These are phyloP conservation scores for Aspergillus sclerotioniger DNA, from an alignment of 495 filamentous ascomycete genomes.

Conservation along the genomic window DNA sequence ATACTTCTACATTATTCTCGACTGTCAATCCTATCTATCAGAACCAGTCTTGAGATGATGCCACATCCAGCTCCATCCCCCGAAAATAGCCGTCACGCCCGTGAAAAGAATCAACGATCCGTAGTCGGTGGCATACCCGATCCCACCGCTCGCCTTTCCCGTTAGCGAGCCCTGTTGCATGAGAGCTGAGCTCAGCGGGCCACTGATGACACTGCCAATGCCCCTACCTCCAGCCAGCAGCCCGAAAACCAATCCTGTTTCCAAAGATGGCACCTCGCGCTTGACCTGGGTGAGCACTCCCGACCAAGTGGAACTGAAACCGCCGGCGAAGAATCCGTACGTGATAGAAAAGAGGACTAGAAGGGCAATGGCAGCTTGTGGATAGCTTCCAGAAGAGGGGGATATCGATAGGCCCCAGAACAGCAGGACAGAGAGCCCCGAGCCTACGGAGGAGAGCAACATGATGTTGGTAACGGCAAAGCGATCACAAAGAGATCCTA, in stretches of 20 bases:
- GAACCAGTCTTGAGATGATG: constrained; percentile 8
- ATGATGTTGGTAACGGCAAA: constrained; percentile 60
- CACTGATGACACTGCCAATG: constrained; percentile 62
- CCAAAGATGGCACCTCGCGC: constrained; percentile 41
- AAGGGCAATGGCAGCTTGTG: constrained; percentile 44
- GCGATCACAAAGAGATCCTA: constrained; percentile 60
- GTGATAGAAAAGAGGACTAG: constrained; percentile 64
- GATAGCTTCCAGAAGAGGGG: constrained; percentile 24
- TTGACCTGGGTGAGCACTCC: constrained; percentile 60
- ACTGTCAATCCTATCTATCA: not conserved
- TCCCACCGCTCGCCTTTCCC: constrained; percentile 14
- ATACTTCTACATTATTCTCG: not conserved
- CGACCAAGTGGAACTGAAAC: constrained; percentile 59
- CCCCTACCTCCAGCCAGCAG: constrained; percentile 62
- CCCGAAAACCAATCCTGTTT: constrained; percentile 62
- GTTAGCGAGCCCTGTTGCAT: constrained; percentile 34
- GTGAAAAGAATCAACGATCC: constrained; percentile 48
- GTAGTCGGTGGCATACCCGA: constrained; percentile 40
- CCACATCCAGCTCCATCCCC: constrained; percentile 40
- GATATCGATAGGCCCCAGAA: constrained; percentile 60
- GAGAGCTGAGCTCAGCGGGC: constrained; percentile 58
- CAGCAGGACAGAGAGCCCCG: constrained; percentile 58
- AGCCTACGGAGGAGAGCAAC: constrained; percentile 56
- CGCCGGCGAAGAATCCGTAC: constrained; percentile 70
- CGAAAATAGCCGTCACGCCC: constrained; percentile 38